Evolutionary conservation across 2,329 filamentous ascomycete genomes (phyloP).

Genomic region (Onygenales sp.): DNA sequence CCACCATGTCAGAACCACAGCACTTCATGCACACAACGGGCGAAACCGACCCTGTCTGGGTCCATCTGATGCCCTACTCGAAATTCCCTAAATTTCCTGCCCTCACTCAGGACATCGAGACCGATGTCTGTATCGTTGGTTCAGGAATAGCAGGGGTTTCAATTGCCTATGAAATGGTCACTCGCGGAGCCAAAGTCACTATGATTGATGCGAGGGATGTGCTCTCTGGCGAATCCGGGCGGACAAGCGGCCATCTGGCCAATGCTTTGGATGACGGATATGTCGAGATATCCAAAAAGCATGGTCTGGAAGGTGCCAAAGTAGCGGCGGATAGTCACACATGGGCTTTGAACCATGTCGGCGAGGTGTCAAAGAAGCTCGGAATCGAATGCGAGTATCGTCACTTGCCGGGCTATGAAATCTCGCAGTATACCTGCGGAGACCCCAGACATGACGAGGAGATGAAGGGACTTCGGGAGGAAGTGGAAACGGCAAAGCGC

Average conservation of each 20-base stretch:
- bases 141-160: conserved; percentile 46
- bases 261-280: conserved; percentile 48
- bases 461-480: conserved; percentile 36
- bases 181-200: conserved; percentile 40
- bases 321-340: conserved; percentile 45
- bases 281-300: conserved; percentile 41
- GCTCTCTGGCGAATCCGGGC: conserved; percentile 42
- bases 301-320: conserved; percentile 41
- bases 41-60: conserved; percentile 44
- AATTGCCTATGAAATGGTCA: conserved; percentile 45
- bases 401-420: conserved; percentile 38
- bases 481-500: conserved; percentile 35
- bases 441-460: conserved; percentile 38
- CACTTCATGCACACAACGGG: conserved; percentile 41
- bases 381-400: conserved; percentile 50
- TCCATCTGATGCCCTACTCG: conserved; percentile 39
- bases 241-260: conserved; percentile 46
- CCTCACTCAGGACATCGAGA: conserved; percentile 35
- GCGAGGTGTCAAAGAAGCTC: conserved; percentile 40
- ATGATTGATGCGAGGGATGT: conserved; percentile 48
- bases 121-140: conserved; percentile 44
- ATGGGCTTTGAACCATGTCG: conserved; percentile 45
- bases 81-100: conserved; percentile 36
- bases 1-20: not conserved
- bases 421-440: conserved; percentile 40